Evolutionary conservation across 305 asterid species (phyloP).

Genomic region (Fraxinus baroniana): DNA sequence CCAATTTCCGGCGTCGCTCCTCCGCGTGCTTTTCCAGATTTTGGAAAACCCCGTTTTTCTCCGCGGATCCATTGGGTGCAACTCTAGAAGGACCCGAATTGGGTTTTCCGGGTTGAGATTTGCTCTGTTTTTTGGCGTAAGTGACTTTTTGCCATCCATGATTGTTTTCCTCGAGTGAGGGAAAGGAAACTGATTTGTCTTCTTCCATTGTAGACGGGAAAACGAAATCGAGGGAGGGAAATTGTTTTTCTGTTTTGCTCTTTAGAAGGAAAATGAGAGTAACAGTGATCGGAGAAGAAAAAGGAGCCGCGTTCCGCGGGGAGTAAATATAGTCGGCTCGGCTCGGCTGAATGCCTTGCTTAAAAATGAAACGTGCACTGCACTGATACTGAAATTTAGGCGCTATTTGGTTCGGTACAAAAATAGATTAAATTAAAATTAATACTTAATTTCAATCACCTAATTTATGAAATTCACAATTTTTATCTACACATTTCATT

Average conservation of each 20-base stretch:
- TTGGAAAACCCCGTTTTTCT: conserved; percentile 40
- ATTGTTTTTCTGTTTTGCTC: background rate
- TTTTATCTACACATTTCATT: too few relatives aligned
- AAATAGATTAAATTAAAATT: too few relatives aligned
- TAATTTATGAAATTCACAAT: too few relatives aligned
- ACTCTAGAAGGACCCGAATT: conserved; percentile 31
- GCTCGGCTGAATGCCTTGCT: background rate
- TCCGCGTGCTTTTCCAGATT: conserved; percentile 62
- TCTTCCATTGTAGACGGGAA: conserved; percentile 43
- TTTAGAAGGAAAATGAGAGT: background rate
- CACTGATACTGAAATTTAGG: background rate
- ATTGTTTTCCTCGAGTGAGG: conserved; percentile 27
- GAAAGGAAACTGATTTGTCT: conserved; percentile 37
- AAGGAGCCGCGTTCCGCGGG: background rate
- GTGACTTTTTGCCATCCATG: conserved; percentile 88
- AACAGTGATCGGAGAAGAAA: background rate
- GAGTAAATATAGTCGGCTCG: background rate
- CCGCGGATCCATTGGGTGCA: conserved; percentile 52
- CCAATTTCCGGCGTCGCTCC: conserved; percentile 55
- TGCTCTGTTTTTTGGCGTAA: conserved; percentile 58
- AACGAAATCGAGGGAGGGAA: background rate
- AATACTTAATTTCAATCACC: too few relatives aligned
- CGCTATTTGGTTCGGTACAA: too few relatives aligned
- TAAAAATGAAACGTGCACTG: background rate
- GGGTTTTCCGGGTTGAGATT: conserved; percentile 33